Evolutionary conservation across 768 basidiomycete genomes (phyloP).

Genomic region (Phaeotremella skinneri): DNA sequence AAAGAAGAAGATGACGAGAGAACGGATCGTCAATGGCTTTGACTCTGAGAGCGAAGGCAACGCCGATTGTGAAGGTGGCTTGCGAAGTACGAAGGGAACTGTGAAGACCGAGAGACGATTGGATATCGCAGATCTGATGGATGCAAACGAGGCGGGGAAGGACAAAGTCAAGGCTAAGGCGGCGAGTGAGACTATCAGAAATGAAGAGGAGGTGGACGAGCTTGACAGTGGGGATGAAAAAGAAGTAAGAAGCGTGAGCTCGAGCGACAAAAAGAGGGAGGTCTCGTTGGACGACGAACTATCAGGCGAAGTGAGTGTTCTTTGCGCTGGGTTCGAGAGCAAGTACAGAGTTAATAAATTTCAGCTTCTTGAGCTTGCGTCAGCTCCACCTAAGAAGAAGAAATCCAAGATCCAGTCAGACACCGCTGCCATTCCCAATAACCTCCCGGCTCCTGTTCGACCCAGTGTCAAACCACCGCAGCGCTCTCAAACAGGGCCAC

Average conservation of each 20-base stretch:
- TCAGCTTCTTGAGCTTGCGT: conserved; percentile 31
- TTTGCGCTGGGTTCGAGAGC: not conserved
- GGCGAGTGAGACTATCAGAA: conserved; percentile 1
- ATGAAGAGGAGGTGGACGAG: conserved; percentile 25
- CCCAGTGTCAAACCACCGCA: too few relatives aligned
- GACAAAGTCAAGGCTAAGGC: conserved; percentile 10
- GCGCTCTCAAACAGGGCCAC: not conserved
- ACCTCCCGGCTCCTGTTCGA: too few relatives aligned
- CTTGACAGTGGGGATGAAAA: conserved; percentile 19
- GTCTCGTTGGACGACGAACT: conserved; percentile 21
- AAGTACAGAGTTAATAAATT: not conserved
- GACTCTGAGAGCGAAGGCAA: conserved; percentile 27
- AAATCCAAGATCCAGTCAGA: conserved; percentile 5
- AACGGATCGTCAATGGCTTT: conserved; percentile 26
- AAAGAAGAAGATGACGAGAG: conserved; percentile 11
- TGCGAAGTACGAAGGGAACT: not conserved
- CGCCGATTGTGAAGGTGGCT: conserved; percentile 7
- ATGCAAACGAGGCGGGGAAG: not conserved
- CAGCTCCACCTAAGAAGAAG: conserved; percentile 36
- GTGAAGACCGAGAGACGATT: not conserved
- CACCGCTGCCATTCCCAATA: not conserved
- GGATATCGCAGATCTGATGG: not conserved
- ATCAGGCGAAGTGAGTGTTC: conserved; percentile 34
- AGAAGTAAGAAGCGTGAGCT: conserved; percentile 7
- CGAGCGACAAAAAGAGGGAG: conserved; percentile 13